These are phyloP conservation scores for Neurospora intermedia DNA, from an alignment of 495 filamentous ascomycete genomes.

Conservation along the genomic window DNA sequence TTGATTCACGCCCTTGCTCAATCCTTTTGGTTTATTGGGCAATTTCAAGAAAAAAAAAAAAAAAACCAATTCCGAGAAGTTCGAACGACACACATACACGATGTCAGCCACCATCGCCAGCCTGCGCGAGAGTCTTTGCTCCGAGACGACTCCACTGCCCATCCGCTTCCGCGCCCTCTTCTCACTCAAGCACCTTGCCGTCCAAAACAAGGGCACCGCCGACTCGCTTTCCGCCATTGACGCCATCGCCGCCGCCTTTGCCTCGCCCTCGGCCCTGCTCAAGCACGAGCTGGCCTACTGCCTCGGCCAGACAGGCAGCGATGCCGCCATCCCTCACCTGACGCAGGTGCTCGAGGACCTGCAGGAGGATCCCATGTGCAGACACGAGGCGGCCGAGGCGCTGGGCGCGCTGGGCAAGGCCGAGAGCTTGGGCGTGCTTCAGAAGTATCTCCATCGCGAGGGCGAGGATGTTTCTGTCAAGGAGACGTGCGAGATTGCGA, in stretches of 20 bases:
- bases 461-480: constrained; percentile 68
- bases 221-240: constrained; percentile 68
- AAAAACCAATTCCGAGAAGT: too few species aligned
- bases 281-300: constrained; percentile 98
- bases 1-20: constrained; percentile 2
- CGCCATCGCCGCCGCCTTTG: constrained; percentile 82
- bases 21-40: too few species aligned
- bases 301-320: constrained; percentile 77
- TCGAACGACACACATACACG: not conserved
- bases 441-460: constrained; percentile 55
- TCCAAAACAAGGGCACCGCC: constrained; percentile 48
- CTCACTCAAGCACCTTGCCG: constrained; percentile 88
- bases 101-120: constrained; percentile 33
- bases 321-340: constrained; percentile 61
- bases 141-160: constrained; percentile 71
- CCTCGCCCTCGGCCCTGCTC: constrained; percentile 72
- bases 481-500: constrained; percentile 95
- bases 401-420: constrained; percentile 75
- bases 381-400: constrained; percentile 94
- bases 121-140: constrained; percentile 66
- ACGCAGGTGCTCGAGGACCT: constrained; percentile 66
- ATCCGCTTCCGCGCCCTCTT: constrained; percentile 94
- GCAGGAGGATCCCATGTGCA: constrained; percentile 82
- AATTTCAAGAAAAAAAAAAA: too few species aligned
- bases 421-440: constrained; percentile 60